These are phyloP conservation scores for Suhomyces chickasaworum DNA, from an alignment of 1,139 yeast species.

Conservation along the genomic window DNA sequence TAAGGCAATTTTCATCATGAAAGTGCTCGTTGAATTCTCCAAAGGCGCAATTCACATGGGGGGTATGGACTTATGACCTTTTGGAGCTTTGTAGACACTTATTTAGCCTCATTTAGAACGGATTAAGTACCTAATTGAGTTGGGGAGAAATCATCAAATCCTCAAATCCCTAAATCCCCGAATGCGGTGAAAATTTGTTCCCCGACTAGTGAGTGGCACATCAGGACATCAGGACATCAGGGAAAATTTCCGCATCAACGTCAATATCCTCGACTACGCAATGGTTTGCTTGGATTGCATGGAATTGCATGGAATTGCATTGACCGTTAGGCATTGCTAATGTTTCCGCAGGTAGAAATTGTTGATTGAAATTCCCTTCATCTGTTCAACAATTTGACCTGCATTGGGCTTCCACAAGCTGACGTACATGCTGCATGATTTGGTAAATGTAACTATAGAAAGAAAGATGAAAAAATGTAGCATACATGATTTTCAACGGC, in stretches of 20 bases:
- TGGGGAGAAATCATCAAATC: too few relatives aligned
- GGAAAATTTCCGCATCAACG: neutral
- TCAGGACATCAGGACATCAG: neutral
- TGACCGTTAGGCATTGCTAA: neutral
- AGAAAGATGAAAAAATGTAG: too few relatives aligned
- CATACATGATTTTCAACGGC: too few relatives aligned
- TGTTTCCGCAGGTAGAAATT: neutral
- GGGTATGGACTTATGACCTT: too few relatives aligned
- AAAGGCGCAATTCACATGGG: neutral
- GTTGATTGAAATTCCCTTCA: neutral
- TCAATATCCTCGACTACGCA: neutral
- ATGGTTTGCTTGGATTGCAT: neutral
- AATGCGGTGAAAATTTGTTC: neutral
- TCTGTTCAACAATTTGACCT: neutral
- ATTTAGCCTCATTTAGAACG: too few relatives aligned
- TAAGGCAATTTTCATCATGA: neutral
- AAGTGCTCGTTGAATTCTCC: neutral
- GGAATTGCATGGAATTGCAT: neutral
- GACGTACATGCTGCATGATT: neutral
- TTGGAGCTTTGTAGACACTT: too few relatives aligned
- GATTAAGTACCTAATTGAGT: too few relatives aligned
- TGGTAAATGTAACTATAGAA: neutral
- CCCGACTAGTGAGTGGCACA: too few relatives aligned
- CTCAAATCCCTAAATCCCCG: neutral
- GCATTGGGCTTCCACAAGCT: neutral